Percentiles rank a stretch among this genome's conserved stretches.
phyloP scores from a whole-genome alignment of 169 alveolate species.

The Eimeria falciformis region DNA sequence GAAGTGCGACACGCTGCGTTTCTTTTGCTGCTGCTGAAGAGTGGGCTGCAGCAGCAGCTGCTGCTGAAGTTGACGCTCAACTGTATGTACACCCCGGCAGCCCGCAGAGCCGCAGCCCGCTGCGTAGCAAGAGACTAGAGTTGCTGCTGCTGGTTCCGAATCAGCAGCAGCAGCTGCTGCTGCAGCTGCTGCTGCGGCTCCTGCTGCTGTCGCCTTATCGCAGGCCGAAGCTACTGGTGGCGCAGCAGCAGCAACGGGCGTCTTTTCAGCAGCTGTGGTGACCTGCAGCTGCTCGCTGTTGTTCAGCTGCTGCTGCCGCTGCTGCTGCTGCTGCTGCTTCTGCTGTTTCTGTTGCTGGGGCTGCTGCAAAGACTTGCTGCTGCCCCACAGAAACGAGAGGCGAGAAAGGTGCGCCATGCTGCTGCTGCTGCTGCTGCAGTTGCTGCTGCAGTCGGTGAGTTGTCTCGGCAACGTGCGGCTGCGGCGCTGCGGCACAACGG shows the following conservation, averaged over 20 bases:
- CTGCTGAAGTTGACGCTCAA: conserved; percentile 25
- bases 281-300: not conserved
- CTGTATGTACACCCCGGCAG: conserved; percentile 34
- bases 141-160: not conserved
- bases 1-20: not conserved
- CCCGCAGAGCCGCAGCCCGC: conserved; percentile 16
- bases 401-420: conserved; percentile 6
- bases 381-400: conserved; percentile 10
- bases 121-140: conserved; percentile 35
- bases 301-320: conserved; percentile 26
- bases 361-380: conserved; percentile 32
- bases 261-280: not conserved
- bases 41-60: not conserved
- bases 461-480: conserved; percentile 47
- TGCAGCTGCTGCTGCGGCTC: not conserved
- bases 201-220: conserved; percentile 3
- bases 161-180: conserved; percentile 26
- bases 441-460: conserved; percentile 52
- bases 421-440: conserved; percentile 45
- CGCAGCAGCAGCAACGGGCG: not conserved
- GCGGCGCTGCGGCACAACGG: conserved; percentile 61
- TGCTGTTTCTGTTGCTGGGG: conserved; percentile 4
- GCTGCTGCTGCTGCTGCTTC: conserved; percentile 19
- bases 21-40: not conserved
- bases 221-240: conserved; percentile 27